phyloP scores from a whole-genome alignment of 73 alveolate species.

The Halteria grandinella region DNA sequence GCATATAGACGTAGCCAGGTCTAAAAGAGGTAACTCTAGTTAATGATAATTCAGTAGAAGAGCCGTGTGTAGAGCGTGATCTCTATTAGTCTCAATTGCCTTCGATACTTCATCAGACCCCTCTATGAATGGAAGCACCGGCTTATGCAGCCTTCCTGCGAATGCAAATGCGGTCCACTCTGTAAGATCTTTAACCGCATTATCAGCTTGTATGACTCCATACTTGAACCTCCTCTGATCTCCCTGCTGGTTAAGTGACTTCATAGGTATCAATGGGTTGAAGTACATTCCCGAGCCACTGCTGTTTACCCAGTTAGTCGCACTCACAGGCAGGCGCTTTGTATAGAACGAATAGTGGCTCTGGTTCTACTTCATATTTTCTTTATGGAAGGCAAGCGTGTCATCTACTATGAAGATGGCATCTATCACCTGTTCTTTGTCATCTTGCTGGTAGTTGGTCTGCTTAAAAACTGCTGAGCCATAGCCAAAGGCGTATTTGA shows the following conservation, averaged over 20 bases:
- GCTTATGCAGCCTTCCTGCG: slow-evolving; percentile 73
- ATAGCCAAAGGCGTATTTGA: slow-evolving; percentile 52
- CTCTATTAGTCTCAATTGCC: slow-evolving; percentile 39
- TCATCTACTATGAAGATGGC: slow-evolving; percentile 64
- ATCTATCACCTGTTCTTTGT: slow-evolving; percentile 63
- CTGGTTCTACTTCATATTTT: slow-evolving; percentile 47
- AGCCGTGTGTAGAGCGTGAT: slow-evolving; percentile 50
- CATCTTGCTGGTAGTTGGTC: slow-evolving; percentile 27
- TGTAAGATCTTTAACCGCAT: slow-evolving; percentile 47
- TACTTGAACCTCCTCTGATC: slow-evolving; percentile 50
- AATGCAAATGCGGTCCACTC: slow-evolving; percentile 60
- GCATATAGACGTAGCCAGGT: slow-evolving; percentile 41
- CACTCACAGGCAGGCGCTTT: slow-evolving; percentile 24
- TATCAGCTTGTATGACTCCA: slow-evolving; percentile 58
- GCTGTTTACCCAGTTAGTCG: slow-evolving; percentile 4
- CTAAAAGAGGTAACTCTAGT: slow-evolving; percentile 29
- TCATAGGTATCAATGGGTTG: slow-evolving; percentile 37
- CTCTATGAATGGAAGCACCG: slow-evolving; percentile 45
- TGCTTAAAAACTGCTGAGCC: slow-evolving; percentile 54
- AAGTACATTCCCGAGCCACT: slow-evolving; percentile 33
- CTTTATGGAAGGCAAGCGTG: slow-evolving; percentile 60
- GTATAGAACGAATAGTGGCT: slow-evolving; percentile 47
- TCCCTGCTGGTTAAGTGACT: neutral
- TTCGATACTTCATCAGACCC: neutral
- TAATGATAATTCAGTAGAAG: slow-evolving; percentile 20